Conservation (phyloP, 306 rosid genomes). For the Pterocarpus santalinus region DNA sequence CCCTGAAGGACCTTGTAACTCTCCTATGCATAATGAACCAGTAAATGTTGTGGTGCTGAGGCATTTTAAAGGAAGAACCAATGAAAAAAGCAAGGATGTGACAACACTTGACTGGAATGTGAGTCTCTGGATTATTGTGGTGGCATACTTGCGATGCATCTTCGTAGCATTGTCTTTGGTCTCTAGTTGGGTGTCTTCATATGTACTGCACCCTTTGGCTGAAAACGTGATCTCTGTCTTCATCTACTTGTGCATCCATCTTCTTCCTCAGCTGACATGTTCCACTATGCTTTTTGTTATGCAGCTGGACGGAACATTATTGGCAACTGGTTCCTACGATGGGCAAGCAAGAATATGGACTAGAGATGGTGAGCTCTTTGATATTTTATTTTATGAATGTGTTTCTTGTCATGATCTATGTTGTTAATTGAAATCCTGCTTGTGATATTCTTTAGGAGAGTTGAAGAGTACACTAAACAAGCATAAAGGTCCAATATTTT, state of each 20-base stretch:
- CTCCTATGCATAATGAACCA: conserved; percentile 52
- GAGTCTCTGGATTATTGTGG: conserved; percentile 42
- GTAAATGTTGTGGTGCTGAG: conserved; percentile 56
- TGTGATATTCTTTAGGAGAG: conserved; percentile 58
- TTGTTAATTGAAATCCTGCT: conserved; percentile 24
- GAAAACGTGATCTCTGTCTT: conserved; percentile 12
- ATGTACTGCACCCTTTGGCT: background rate
- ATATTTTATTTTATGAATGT: background rate
- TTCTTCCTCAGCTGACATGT: conserved; percentile 24
- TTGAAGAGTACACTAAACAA: conserved; percentile 60
- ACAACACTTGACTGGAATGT: conserved; percentile 87
- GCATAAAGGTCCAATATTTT: conserved; percentile 76
- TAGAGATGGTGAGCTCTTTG: conserved; percentile 64
- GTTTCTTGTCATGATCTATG: conserved; percentile 35
- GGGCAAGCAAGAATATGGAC: conserved; percentile 84
- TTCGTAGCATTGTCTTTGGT: background rate
- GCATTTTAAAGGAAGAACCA: conserved; percentile 68
- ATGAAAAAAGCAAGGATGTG: conserved; percentile 76
- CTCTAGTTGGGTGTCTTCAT: conserved; percentile 13
- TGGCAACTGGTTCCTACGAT: conserved; percentile 82
- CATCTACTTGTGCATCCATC: background rate
- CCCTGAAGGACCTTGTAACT: conserved; percentile 51
- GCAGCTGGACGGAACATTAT: conserved; percentile 71
- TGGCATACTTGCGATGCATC: conserved; percentile 3
- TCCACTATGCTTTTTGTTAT: conserved; percentile 14